These are phyloP conservation scores for Apiosordaria backusii DNA, from an alignment of 495 filamentous ascomycete species.

Conservation along the genomic window DNA sequence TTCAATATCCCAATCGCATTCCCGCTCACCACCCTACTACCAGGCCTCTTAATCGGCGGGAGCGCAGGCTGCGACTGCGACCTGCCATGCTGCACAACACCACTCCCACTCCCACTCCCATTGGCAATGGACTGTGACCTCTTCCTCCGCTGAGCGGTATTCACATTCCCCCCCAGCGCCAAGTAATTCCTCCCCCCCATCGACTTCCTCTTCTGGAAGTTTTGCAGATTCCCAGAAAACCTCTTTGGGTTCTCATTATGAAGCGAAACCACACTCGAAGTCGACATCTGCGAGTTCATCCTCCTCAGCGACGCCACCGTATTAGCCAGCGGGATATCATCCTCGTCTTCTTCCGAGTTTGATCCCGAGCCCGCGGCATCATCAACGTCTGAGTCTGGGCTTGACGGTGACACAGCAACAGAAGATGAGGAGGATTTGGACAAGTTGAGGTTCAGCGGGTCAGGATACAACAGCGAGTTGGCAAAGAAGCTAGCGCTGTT, in stretches of 20 bases:
- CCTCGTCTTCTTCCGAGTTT: neutral
- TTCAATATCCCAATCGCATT: neutral
- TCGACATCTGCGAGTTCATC: conserved; percentile 26
- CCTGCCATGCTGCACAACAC: neutral
- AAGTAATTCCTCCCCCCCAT: conserved; percentile 3
- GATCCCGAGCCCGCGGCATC: too few relatives aligned
- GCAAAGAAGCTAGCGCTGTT: conserved; percentile 16
- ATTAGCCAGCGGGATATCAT: neutral
- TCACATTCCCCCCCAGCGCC: neutral
- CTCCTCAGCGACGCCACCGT: conserved; percentile 21
- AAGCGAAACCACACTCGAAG: conserved; percentile 13
- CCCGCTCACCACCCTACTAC: neutral
- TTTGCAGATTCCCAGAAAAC: neutral
- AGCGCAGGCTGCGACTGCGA: neutral
- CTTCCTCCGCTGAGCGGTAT: conserved; percentile 4
- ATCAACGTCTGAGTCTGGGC: neutral
- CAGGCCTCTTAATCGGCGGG: neutral
- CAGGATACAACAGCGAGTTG: conserved; percentile 10
- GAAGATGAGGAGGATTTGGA: neutral
- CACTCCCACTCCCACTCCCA: neutral
- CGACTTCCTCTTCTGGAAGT: neutral
- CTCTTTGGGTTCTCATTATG: conserved; percentile 7
- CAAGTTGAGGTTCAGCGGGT: neutral
- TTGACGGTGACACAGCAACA: too few relatives aligned
- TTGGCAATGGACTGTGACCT: conserved; percentile 5